Percentiles rank a stretch among this genome's conserved stretches.
phyloP scores from a whole-genome alignment of 139 green algal species.

The Pseudopediastrum boryanum region DNA sequence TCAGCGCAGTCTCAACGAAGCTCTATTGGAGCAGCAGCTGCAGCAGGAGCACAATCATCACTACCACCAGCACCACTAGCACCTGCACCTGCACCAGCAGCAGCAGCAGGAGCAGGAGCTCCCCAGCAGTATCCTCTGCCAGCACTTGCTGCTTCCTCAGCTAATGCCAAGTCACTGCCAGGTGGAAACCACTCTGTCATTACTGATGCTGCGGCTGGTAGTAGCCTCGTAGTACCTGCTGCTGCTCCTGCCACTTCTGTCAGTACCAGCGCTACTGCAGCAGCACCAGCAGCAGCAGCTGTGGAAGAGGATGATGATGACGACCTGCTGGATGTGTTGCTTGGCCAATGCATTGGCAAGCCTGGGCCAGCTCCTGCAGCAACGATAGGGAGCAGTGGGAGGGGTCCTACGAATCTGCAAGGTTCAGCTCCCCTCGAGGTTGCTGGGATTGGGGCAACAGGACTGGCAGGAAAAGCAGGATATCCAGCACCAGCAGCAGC shows the following conservation, averaged over 20 bases:
- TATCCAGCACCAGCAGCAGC: background rate
- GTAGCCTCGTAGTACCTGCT: background rate
- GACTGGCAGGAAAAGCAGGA: too few species aligned
- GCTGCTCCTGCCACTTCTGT: background rate
- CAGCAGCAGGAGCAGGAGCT: conserved; percentile 2
- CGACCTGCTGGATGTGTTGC: too few species aligned
- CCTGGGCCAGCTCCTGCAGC: too few species aligned
- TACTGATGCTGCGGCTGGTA: background rate
- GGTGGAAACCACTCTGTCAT: background rate
- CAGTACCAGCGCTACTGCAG: background rate
- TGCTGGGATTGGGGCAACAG: too few species aligned
- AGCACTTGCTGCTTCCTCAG: background rate
- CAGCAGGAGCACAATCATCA: background rate
- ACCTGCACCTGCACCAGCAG: background rate
- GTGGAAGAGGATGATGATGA: too few species aligned
- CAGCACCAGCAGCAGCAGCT: background rate
- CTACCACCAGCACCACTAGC: background rate
- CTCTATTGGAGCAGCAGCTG: background rate
- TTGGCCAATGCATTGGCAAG: too few species aligned
- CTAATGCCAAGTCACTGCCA: background rate
- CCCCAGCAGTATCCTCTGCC: background rate
- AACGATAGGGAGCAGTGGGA: too few species aligned
- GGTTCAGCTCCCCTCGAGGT: too few species aligned
- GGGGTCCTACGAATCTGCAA: too few species aligned
- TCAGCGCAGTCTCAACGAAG: background rate